Percentiles rank a stretch among this genome's conserved stretches.
These are phyloP conservation scores for Chlorella sp. DNA, from an alignment of 139 green algal species.

Conservation along the genomic window DNA sequence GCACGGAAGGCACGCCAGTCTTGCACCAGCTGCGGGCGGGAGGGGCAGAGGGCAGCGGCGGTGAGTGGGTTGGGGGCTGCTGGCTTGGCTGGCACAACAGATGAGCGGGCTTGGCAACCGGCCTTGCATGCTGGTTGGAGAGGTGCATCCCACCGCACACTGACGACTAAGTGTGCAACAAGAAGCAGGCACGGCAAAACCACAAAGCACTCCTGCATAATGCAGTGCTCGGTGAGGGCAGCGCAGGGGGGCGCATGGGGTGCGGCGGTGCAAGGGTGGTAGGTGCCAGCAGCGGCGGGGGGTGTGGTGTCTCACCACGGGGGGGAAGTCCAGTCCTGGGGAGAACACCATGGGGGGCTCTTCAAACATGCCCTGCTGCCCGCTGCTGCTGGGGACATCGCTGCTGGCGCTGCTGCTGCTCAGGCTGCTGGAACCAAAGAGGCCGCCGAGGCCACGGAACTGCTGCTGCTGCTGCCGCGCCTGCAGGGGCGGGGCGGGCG, in stretches of 20 bases:
- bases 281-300: not conserved
- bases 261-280: no score
- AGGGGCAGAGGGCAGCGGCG: not conserved
- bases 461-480: not conserved
- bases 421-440: not conserved
- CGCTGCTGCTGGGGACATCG: not conserved
- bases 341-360: slow-evolving; percentile 13
- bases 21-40: not conserved
- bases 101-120: no score
- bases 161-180: no score
- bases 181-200: no score
- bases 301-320: not conserved
- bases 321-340: not conserved
- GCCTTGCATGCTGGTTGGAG: no score
- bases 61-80: not conserved
- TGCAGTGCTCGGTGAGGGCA: no score
- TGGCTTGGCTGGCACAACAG: not conserved
- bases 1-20: slow-evolving; percentile 51
- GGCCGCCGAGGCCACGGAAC: no score
- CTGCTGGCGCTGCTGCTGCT: slow-evolving; percentile 11
- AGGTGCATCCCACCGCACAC: no score
- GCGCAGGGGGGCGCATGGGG: no score
- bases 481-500: not conserved
- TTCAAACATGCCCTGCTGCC: not conserved
- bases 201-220: no score